phyloP scores from a whole-genome alignment of 2,329 filamentous ascomycete genomes.

The Penicillium sp. region DNA sequence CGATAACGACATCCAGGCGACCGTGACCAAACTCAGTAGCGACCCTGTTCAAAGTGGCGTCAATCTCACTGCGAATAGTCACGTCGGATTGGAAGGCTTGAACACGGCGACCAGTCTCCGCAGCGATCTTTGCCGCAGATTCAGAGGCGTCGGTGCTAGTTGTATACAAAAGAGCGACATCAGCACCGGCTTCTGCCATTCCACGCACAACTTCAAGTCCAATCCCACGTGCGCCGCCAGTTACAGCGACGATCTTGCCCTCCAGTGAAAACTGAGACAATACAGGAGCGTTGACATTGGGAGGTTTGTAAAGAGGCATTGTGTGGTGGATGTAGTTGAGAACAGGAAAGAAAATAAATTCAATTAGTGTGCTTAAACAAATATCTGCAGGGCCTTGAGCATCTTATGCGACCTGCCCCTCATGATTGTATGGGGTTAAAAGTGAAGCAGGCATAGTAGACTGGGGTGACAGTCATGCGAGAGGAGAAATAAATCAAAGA shows the following conservation, averaged over 20 bases:
- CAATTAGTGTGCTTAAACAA: background rate
- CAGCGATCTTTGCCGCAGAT: conserved; percentile 32
- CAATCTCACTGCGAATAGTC: conserved; percentile 33
- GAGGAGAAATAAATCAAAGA: background rate
- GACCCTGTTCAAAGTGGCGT: conserved; percentile 37
- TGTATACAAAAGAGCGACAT: conserved; percentile 41
- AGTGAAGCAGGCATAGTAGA: background rate
- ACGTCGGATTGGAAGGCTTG: conserved; percentile 43
- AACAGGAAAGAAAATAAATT: background rate
- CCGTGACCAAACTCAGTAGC: conserved; percentile 45
- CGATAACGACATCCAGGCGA: conserved; percentile 50
- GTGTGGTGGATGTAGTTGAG: background rate
- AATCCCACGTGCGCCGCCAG: conserved; percentile 41
- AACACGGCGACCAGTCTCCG: conserved; percentile 16
- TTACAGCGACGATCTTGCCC: conserved; percentile 28
- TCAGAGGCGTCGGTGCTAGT: conserved; percentile 21
- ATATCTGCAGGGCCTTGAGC: background rate
- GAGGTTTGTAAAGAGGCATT: conserved; percentile 22
- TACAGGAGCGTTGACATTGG: conserved; percentile 14
- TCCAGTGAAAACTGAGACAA: conserved; percentile 23
- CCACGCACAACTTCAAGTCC: conserved; percentile 45
- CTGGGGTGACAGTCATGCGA: background rate
- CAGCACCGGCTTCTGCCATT: conserved; percentile 45
- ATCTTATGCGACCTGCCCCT: background rate
- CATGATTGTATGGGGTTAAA: background rate